A percentile compares a stretch with the other conserved stretches of the same genome.
phyloP scores from a whole-genome alignment of 176 grass and related monocot genomes.

The Ensete glaucum region DNA sequence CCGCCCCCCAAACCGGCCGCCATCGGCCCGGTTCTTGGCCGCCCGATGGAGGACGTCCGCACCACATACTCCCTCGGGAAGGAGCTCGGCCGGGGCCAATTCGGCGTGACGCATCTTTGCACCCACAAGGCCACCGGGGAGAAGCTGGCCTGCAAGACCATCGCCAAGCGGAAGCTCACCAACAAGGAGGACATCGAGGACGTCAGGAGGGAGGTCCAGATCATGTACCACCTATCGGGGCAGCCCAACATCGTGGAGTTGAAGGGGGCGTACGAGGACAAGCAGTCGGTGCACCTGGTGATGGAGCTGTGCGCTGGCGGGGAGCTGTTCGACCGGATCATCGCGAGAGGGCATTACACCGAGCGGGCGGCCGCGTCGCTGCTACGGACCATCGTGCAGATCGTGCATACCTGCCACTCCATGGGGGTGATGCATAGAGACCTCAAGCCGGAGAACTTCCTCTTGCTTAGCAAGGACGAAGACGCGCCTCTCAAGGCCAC shows the following conservation, averaged over 20 bases:
- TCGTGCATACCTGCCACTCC: slow-evolving; percentile 17
- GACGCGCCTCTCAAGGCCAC: slow-evolving; percentile 18
- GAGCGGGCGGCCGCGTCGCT: slow-evolving; percentile 18
- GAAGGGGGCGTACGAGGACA: slow-evolving; percentile 18
- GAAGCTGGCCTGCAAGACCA: slow-evolving; percentile 15
- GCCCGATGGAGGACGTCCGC: slow-evolving; percentile 64
- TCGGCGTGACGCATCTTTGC: slow-evolving; percentile 85
- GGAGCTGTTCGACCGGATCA: slow-evolving; percentile 20
- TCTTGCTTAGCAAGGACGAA: slow-evolving; percentile 7
- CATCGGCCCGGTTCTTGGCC: slow-evolving; percentile 47
- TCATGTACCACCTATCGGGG: slow-evolving; percentile 16
- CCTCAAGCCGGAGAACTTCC: slow-evolving; percentile 20
- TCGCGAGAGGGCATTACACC: slow-evolving; percentile 16
- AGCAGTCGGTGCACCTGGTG: slow-evolving; percentile 21
- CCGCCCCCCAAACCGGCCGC: slow-evolving; percentile 25
- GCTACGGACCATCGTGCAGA: slow-evolving; percentile 16
- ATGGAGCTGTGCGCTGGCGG: slow-evolving; percentile 19
- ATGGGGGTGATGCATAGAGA: slow-evolving; percentile 19
- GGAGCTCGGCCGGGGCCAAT: slow-evolving; percentile 83
- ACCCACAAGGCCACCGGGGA: slow-evolving; percentile 37
- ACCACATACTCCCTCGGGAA: slow-evolving; percentile 45
- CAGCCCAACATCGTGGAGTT: slow-evolving; percentile 21
- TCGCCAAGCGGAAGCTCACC: slow-evolving; percentile 15
- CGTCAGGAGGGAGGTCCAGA: slow-evolving; percentile 16
- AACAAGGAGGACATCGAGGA: slow-evolving; percentile 25